Evolutionary conservation across 345 rosid genomes (phyloP), one percentile per base, ranked within the genome.

Genomic region (Salix suchowensis): DNA sequence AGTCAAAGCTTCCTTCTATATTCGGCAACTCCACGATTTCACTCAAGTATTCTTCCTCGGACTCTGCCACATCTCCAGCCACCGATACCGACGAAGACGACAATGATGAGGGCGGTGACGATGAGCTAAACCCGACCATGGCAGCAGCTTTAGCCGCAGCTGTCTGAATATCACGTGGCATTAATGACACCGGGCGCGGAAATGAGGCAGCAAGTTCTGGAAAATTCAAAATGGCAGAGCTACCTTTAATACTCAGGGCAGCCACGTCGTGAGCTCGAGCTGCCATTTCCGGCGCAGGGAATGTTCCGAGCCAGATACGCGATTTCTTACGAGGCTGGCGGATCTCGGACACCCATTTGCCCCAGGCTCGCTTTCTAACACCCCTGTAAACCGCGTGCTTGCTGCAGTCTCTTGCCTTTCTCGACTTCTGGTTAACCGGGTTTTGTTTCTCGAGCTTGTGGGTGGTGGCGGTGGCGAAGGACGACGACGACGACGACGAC

Each of bases 251-350:
- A 50, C 64, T 44, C 75, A 80, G 24, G 7, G 79, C 79, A 0
- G 83, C 83, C 5, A 76, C 83, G 37, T 80, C 83, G 36, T 80
- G 83, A 1, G 83, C 83, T 67, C 83, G 83, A 55, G 79, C 83
- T 3, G 83, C 83, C 83, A 80, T 80, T 72, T 80, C 83, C 2
- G 83, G 52, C 2, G 83, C 76, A 9, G 83, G 76, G 73, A 80
- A 80, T 12, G 83, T 80, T 13, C 83, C 83, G 21, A 80, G 76
- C 83, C 83, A 80, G 23, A 80, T 80, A 14, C 83, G 79, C 0
- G 83, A 80, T 21, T 80, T 80, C 55, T 80, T 80, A 4, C 83
- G 46, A 23, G 83, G 83, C 34, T 80, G 68, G 0, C 83, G 79
- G 72, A 80, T 80, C 72, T 80, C 83, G 0, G 83, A 80, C 23